Percentiles rank a stretch among this genome's conserved stretches.
Evolutionary conservation across 768 basidiomycete genomes (phyloP).

Genomic region (Trametes punicea): DNA sequence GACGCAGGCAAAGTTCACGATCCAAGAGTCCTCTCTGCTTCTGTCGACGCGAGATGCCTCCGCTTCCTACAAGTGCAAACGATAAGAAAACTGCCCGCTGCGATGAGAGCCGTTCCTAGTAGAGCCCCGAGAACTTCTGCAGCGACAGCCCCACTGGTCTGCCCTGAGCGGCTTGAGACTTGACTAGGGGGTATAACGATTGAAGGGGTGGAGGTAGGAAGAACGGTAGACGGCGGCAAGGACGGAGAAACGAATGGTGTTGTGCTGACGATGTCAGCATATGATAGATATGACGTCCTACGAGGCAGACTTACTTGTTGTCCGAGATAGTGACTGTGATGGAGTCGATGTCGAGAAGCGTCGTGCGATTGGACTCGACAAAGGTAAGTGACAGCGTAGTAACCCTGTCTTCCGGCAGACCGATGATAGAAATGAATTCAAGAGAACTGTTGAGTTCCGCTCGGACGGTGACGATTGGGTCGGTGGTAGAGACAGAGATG

Average conservation of each 20-base stretch:
- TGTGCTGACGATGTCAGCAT: neutral
- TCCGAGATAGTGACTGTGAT: conserved; percentile 18
- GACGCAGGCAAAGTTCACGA: neutral
- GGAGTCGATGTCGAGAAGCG: conserved; percentile 19
- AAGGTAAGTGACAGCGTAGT: conserved; percentile 22
- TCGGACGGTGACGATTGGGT: conserved; percentile 19
- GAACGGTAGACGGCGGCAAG: conserved; percentile 12
- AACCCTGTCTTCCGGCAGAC: conserved; percentile 17
- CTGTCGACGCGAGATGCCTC: conserved; percentile 5
- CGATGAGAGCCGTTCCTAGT: conserved; percentile 11
- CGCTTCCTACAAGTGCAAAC: conserved; percentile 1
- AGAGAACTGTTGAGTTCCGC: conserved; percentile 18
- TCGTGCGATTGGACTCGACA: conserved; percentile 8
- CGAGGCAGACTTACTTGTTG: conserved; percentile 16
- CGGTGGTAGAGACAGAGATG: conserved; percentile 16
- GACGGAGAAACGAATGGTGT: conserved; percentile 20
- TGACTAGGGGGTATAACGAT: conserved; percentile 9
- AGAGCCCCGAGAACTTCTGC: conserved; percentile 23
- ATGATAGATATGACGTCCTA: neutral
- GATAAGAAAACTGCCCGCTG: neutral
- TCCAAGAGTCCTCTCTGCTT: neutral
- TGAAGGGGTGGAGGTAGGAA: conserved; percentile 14
- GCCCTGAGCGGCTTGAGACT: neutral
- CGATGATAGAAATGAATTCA: conserved; percentile 18
- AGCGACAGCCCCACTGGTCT: conserved; percentile 19